Evolutionary conservation across 2,329 filamentous ascomycete species (phyloP).

Genomic region (Chrysoporthe puriensis): DNA sequence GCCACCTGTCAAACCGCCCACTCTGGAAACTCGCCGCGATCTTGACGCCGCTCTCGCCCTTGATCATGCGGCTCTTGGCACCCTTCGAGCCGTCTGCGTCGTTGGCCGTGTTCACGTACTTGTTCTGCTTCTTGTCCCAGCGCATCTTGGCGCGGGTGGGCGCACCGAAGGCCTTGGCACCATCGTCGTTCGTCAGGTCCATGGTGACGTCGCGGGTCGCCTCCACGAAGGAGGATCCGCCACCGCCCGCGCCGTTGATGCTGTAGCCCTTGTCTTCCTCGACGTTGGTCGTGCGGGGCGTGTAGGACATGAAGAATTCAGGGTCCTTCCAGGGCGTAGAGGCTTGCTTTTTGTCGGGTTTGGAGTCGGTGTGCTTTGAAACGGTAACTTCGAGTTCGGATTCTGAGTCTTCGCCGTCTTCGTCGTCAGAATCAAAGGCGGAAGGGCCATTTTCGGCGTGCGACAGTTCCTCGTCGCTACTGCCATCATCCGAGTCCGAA

Average conservation of each 20-base stretch:
- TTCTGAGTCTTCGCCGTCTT: slow-evolving; percentile 62
- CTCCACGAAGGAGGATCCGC: slow-evolving; percentile 73
- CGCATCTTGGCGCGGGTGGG: slow-evolving; percentile 77
- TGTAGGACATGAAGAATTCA: slow-evolving; percentile 97
- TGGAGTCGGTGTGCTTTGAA: slow-evolving; percentile 57
- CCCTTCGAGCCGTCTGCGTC: slow-evolving; percentile 88
- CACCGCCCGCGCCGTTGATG: slow-evolving; percentile 68
- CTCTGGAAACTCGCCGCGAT: slow-evolving; percentile 93
- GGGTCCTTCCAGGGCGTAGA: slow-evolving; percentile 73
- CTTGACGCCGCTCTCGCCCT: slow-evolving; percentile 91
- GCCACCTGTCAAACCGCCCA: slow-evolving; percentile 93
- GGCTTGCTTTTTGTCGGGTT: slow-evolving; percentile 52
- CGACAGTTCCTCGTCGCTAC: slow-evolving; percentile 41
- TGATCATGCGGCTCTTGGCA: slow-evolving; percentile 64
- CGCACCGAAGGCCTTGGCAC: slow-evolving; percentile 76
- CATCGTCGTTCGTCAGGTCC: slow-evolving; percentile 91
- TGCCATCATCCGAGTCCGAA: slow-evolving; percentile 31
- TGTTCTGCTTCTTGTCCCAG: slow-evolving; percentile 96
- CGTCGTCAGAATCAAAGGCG: slow-evolving; percentile 51
- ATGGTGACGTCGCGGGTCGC: slow-evolving; percentile 87
- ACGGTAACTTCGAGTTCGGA: slow-evolving; percentile 72
- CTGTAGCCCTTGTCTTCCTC: slow-evolving; percentile 93
- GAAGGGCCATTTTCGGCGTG: slow-evolving; percentile 41
- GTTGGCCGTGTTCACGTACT: slow-evolving; percentile 90
- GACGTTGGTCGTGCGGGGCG: slow-evolving; percentile 75